Percentiles rank a stretch among this genome's conserved stretches.
Conservation (phyloP, 2,329 filamentous ascomycete genomes). For the Chlorencoelia australis region DNA sequence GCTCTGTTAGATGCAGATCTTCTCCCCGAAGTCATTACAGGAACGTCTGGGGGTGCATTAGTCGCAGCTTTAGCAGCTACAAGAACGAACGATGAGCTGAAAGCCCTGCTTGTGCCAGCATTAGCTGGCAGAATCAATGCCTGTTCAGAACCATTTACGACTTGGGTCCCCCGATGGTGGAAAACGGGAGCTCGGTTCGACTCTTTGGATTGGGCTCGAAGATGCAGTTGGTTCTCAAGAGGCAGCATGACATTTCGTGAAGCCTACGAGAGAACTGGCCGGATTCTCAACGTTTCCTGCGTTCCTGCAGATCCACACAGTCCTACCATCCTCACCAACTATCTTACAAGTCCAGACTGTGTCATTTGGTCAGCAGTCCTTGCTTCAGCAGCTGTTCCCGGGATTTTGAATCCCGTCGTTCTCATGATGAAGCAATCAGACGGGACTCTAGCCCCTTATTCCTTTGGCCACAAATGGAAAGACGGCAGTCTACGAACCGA, state of each 20-base stretch:
- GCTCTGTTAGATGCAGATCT: constrained; percentile 78
- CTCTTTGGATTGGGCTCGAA: constrained; percentile 78
- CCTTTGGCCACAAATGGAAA: constrained; percentile 99
- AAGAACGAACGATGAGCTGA: constrained; percentile 83
- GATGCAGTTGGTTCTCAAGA: constrained; percentile 80
- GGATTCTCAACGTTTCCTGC: constrained; percentile 91
- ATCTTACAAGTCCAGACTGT: constrained; percentile 89
- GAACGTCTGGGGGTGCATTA: constrained; percentile 87
- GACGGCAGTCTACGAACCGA: constrained; percentile 91
- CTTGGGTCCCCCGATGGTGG: constrained; percentile 82
- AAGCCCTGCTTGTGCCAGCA: constrained; percentile 51
- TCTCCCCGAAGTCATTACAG: constrained; percentile 88
- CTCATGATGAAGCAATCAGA: constrained; percentile 79
- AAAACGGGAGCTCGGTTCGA: constrained; percentile 90
- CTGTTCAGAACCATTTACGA: constrained; percentile 56
- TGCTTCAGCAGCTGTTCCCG: constrained; percentile 89
- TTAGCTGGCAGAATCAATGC: constrained; percentile 11
- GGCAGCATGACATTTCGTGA: constrained; percentile 92
- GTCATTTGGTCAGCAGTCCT: constrained; percentile 97
- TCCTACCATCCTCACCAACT: constrained; percentile 81
- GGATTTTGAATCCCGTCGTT: constrained; percentile 90
- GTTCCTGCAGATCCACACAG: constrained; percentile 94
- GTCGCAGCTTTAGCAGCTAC: constrained; percentile 82
- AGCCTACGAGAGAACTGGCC: constrained; percentile 85
- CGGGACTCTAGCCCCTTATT: constrained; percentile 75